phyloP scores from a whole-genome alignment of 345 rosid species.

The Anastatica hierochuntica region DNA sequence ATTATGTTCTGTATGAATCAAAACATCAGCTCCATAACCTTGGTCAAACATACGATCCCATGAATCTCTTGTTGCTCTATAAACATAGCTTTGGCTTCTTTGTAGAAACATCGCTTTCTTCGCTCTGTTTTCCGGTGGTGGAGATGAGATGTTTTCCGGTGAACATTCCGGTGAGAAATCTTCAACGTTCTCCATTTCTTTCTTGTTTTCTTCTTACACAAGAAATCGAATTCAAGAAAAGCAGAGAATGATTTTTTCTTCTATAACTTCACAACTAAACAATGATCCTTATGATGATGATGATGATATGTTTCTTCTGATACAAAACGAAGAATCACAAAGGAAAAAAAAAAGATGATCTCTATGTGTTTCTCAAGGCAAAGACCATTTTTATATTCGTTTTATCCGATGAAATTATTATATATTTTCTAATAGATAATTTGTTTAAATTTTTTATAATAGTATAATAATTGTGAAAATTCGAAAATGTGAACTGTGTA shows the following conservation, averaged over 20 bases:
- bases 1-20: constrained; percentile 37
- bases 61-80: constrained; percentile 34
- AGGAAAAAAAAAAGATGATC: too few species aligned
- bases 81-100: constrained; percentile 17
- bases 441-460: too few species aligned
- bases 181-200: constrained; percentile 1
- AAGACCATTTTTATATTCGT: background rate
- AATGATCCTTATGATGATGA: too few species aligned
- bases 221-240: too few species aligned
- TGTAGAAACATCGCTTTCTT: background rate
- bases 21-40: constrained; percentile 63
- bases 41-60: constrained; percentile 78
- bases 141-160: background rate
- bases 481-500: constrained; percentile 10
- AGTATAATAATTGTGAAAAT: constrained; percentile 2
- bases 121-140: background rate
- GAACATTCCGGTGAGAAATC: constrained; percentile 14
- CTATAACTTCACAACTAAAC: too few species aligned
- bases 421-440: too few species aligned
- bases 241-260: too few species aligned
- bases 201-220: too few species aligned
- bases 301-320: too few species aligned
- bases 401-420: background rate
- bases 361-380: too few species aligned
- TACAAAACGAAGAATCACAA: too few species aligned